phyloP scores from a whole-genome alignment of 2,329 filamentous ascomycete species.

The Exophiala aquamarina region DNA sequence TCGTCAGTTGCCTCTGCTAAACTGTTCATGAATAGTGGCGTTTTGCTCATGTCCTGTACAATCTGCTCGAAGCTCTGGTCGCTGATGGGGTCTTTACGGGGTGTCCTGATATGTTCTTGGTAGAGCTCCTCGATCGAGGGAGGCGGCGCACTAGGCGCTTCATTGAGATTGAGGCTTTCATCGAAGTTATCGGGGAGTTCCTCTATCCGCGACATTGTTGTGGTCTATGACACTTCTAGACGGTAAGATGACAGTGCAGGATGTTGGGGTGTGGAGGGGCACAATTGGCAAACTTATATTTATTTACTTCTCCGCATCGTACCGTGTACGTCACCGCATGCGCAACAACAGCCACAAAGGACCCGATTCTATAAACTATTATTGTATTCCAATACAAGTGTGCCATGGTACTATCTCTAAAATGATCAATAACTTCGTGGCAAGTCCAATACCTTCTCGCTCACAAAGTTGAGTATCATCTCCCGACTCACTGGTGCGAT shows the following conservation, averaged over 20 bases:
- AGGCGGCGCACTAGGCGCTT: conserved; percentile 26
- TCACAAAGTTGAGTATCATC: conserved; percentile 48
- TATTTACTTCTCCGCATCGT: no score
- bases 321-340: no score
- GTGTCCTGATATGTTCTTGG: conserved; percentile 25
- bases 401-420: no score
- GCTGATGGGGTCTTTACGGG: conserved; percentile 31
- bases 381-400: no score
- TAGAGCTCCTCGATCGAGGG: conserved; percentile 27
- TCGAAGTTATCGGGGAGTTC: conserved; percentile 53
- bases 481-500: conserved; percentile 60
- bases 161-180: conserved; percentile 45
- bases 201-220: conserved; percentile 40
- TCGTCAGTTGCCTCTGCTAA: conserved; percentile 64
- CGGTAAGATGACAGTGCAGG: background rate
- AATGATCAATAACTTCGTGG: conserved; percentile 47
- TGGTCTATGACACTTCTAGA: background rate
- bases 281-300: no score
- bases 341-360: no score
- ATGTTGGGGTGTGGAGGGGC: no score
- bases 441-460: conserved; percentile 45
- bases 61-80: conserved; percentile 53
- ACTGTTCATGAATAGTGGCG: conserved; percentile 94
- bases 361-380: no score
- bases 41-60: conserved; percentile 64